A percentile compares a stretch with the other conserved stretches of the same genome.
Conservation (phyloP, 2,329 filamentous ascomycete species). For the Apiospora phragmitis region DNA sequence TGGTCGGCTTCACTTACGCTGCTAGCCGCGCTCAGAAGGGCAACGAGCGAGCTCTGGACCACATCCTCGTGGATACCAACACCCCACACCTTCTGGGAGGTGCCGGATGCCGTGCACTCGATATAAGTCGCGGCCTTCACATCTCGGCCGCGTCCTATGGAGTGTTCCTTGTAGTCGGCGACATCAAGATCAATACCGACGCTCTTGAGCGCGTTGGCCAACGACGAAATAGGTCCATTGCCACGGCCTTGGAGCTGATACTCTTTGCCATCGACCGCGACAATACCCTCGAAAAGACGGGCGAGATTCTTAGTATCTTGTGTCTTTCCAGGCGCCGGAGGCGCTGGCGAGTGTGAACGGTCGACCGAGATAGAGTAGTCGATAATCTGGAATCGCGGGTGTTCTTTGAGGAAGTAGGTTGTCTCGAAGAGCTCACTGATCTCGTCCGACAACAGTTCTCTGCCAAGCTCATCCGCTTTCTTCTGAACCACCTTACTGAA, state of each 20-base stretch:
- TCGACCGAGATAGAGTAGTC: constrained; percentile 92
- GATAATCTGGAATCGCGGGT: constrained; percentile 81
- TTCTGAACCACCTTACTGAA: constrained; percentile 87
- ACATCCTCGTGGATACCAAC: constrained; percentile 92
- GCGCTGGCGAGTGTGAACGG: constrained; percentile 72
- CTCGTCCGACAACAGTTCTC: constrained; percentile 81
- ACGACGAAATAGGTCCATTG: constrained; percentile 86
- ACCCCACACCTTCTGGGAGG: constrained; percentile 78
- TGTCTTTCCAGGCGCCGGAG: constrained; percentile 67
- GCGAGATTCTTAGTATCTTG: constrained; percentile 76
- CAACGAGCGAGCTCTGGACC: constrained; percentile 84
- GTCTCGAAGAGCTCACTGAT: constrained; percentile 87
- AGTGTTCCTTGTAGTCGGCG: constrained; percentile 93
- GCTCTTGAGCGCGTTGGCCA: constrained; percentile 77
- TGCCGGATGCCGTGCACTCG: constrained; percentile 73
- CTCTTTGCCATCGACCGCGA: constrained; percentile 80
- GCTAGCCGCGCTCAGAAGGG: constrained; percentile 80
- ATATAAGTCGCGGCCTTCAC: constrained; percentile 97
- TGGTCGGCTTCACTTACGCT: constrained; percentile 61
- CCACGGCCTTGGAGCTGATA: constrained; percentile 77
- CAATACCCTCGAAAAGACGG: constrained; percentile 81
- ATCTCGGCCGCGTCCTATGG: constrained; percentile 76
- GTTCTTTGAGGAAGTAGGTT: constrained; percentile 81
- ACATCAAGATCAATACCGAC: constrained; percentile 89
- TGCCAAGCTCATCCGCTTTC: constrained; percentile 75